Evolutionary conservation across 208 protist species (phyloP).

Genomic region (Trypanosoma conorhini): DNA sequence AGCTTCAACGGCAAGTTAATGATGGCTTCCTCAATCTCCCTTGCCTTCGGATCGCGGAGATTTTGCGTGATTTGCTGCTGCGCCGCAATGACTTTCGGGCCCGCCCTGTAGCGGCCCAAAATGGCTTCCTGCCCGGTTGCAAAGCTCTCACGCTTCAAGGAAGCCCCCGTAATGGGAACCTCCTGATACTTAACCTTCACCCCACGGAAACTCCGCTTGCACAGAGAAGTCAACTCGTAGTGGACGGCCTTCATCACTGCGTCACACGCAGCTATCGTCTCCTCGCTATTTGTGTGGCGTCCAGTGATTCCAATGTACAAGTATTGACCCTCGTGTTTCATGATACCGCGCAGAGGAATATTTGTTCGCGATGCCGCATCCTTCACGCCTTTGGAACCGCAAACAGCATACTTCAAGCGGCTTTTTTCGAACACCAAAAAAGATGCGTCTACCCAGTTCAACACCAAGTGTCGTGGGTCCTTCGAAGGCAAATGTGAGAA

Average conservation of each 20-base stretch:
- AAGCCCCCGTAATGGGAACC: conserved; percentile 13
- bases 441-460: conserved; percentile 34
- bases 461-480: conserved; percentile 19
- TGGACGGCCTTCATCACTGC: conserved; percentile 27
- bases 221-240: conserved; percentile 25
- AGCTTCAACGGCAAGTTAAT: conserved; percentile 25
- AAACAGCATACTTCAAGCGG: conserved; percentile 27
- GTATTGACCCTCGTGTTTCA: conserved; percentile 31
- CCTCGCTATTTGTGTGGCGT: conserved; percentile 15
- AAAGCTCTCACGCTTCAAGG: conserved; percentile 22
- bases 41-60: conserved; percentile 28
- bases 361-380: conserved; percentile 23
- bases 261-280: conserved; percentile 8
- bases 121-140: conserved; percentile 21
- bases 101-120: conserved; percentile 21
- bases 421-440: conserved; percentile 30
- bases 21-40: conserved; percentile 33
- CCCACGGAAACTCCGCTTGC: conserved; percentile 26
- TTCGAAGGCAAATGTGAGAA: conserved; percentile 30
- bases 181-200: conserved; percentile 30
- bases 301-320: conserved; percentile 32
- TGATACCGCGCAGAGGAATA: conserved; percentile 30
- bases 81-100: conserved; percentile 17
- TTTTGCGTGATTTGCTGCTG: conserved; percentile 22
- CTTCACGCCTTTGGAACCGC: conserved; percentile 23